Conservation (phyloP, 495 filamentous ascomycete genomes). For the Margaritispora aquatica region DNA sequence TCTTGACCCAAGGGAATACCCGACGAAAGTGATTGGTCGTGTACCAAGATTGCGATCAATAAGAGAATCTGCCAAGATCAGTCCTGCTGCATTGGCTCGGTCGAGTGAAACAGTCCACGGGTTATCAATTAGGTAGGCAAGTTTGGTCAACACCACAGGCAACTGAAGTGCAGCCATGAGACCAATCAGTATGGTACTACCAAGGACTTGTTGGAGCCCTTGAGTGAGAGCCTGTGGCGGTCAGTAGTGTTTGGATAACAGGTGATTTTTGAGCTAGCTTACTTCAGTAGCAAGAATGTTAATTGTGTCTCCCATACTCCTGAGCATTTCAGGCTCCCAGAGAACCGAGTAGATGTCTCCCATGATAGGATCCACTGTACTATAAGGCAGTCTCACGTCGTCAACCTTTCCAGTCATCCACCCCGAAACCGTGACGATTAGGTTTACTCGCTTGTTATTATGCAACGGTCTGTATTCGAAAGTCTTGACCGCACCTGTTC, state of each 20-base stretch:
- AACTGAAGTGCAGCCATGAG: conserved; percentile 94
- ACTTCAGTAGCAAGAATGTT: conserved; percentile 98
- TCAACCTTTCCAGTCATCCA: conserved; percentile 99
- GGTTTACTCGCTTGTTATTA: conserved; percentile 94
- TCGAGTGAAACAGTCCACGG: conserved; percentile 94
- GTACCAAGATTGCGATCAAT: conserved; percentile 88
- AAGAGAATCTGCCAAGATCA: conserved; percentile 94
- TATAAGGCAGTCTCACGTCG: conserved; percentile 90
- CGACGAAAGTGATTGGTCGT: conserved; percentile 89
- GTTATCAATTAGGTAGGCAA: conserved; percentile 96
- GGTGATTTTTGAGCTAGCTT: conserved; percentile 25
- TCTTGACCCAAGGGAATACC: conserved; percentile 87
- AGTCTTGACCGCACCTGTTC: conserved; percentile 85
- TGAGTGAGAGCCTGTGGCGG: conserved; percentile 66
- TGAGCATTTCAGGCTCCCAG: conserved; percentile 98
- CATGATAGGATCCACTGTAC: conserved; percentile 96
- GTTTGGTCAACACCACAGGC: conserved; percentile 87
- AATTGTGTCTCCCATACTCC: conserved; percentile 94
- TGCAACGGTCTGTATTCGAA: conserved; percentile 96
- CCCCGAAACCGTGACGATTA: conserved; percentile 92
- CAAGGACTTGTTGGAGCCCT: conserved; percentile 92
- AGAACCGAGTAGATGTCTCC: conserved; percentile 95
- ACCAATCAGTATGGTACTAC: conserved; percentile 77
- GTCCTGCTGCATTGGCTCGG: conserved; percentile 76
- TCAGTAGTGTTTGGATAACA: conserved; percentile 1